These are phyloP conservation scores for Chalciporus chontae DNA, from an alignment of 768 basidiomycete species.

Conservation along the genomic window DNA sequence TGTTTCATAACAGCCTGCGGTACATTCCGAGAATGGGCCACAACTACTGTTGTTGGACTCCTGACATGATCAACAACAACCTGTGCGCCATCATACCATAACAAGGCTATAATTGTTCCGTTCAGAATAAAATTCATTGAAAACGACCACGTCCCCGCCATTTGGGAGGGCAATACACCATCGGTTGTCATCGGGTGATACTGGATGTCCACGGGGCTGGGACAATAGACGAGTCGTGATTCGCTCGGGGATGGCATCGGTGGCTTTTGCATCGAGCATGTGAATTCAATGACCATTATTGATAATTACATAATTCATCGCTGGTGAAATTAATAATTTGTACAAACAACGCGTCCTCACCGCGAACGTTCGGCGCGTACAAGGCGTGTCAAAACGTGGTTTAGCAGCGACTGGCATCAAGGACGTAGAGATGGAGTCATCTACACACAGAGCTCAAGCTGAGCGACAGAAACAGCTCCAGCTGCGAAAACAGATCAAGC, in stretches of 20 bases:
- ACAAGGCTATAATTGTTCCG: slow-evolving; percentile 8
- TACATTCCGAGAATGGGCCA: slow-evolving; percentile 30
- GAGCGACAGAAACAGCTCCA: slow-evolving; percentile 44
- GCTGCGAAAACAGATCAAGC: slow-evolving; percentile 52
- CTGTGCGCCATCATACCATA: slow-evolving; percentile 11
- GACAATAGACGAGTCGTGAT: slow-evolving; percentile 8
- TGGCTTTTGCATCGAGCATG: slow-evolving; percentile 5
- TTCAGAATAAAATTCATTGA: neutral
- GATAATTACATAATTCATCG: slow-evolving; percentile 18
- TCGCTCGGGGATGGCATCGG: neutral
- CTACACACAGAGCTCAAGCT: slow-evolving; percentile 37
- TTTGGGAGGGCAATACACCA: neutral
- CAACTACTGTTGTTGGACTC: slow-evolving; percentile 4
- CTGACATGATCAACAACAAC: slow-evolving; percentile 8
- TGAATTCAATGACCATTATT: slow-evolving; percentile 1
- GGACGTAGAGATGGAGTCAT: slow-evolving; percentile 45
- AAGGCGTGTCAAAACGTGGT: slow-evolving; percentile 13
- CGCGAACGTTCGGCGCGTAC: slow-evolving; percentile 14
- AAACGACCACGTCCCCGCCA: neutral
- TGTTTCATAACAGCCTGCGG: slow-evolving; percentile 25
- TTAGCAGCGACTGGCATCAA: neutral
- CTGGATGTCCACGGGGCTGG: slow-evolving; percentile 3
- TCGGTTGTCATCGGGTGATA: slow-evolving; percentile 4
- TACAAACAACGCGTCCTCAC: slow-evolving; percentile 23
- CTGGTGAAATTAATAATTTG: neutral